A percentile compares a stretch with the other conserved stretches of the same genome.
Evolutionary conservation across 139 green algal genomes (phyloP).

Genomic region (Tetraselmis striata): DNA sequence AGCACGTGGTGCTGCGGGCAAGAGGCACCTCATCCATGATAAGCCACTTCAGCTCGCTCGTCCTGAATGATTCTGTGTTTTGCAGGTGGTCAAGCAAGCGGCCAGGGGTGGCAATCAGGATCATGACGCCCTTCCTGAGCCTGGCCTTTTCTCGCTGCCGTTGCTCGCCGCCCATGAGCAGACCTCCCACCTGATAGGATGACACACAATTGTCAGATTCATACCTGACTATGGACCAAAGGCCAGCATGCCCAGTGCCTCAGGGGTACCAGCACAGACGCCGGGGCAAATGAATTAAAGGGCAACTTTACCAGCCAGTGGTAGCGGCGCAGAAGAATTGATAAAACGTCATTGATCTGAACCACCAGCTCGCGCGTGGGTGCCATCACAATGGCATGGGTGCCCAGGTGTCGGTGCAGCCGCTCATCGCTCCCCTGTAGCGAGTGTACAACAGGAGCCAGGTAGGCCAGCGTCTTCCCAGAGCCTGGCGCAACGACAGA

Average conservation of each 20-base stretch:
- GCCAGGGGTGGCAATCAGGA: conserved; percentile 81
- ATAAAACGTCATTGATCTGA: conserved; percentile 56
- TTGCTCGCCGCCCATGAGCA: conserved; percentile 82
- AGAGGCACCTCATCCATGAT: conserved; percentile 77
- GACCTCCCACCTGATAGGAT: conserved; percentile 26
- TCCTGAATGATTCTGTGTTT: conserved; percentile 65
- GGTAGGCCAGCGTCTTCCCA: conserved; percentile 89
- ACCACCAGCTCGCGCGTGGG: conserved; percentile 85
- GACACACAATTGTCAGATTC: conserved; percentile 30
- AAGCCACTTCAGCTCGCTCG: conserved; percentile 63
- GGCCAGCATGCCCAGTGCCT: too few species aligned
- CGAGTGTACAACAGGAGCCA: conserved; percentile 77
- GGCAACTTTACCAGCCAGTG: conserved; percentile 43
- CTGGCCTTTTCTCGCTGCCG: conserved; percentile 87
- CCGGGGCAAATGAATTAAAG: too few species aligned
- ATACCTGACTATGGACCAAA: not conserved
- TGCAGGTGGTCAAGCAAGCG: conserved; percentile 90
- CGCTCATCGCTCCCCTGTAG: conserved; percentile 48
- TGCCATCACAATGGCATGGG: conserved; percentile 65
- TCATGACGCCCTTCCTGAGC: conserved; percentile 80
- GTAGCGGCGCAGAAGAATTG: conserved; percentile 34
- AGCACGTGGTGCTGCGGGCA: too few species aligned
- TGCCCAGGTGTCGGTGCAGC: conserved; percentile 62
- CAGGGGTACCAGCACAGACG: too few species aligned
- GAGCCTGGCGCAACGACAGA: conserved; percentile 35